A percentile compares a stretch with the other conserved stretches of the same genome.
Evolutionary conservation across 352 stramenopile species (phyloP).

Genomic region (Discostella stelligera): DNA sequence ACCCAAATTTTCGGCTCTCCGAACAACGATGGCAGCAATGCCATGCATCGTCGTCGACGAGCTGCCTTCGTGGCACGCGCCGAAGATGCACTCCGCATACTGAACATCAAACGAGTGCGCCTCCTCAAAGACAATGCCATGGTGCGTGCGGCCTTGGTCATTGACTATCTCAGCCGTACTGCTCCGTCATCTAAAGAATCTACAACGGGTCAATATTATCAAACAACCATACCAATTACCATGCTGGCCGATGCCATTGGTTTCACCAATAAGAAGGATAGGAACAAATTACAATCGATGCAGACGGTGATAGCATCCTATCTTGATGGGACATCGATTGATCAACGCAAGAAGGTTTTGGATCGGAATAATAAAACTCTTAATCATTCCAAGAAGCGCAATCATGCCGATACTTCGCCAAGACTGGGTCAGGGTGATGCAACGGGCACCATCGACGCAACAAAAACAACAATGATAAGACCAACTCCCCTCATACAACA

Average conservation of each 20-base stretch:
- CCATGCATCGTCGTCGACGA: slow-evolving; percentile 4
- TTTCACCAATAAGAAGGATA: not conserved
- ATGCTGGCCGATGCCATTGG: not conserved
- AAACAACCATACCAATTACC: not conserved
- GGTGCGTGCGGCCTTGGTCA: slow-evolving; percentile 19
- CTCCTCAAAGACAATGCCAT: not conserved
- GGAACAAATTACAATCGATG: slow-evolving; percentile 12
- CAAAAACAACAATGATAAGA: not conserved
- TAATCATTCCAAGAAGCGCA: not conserved
- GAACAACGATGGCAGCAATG: not conserved
- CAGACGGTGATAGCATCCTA: slow-evolving; percentile 3
- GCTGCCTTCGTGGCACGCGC: slow-evolving; percentile 7
- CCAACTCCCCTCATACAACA: slow-evolving; percentile 29
- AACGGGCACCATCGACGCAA: not conserved
- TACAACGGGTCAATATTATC: slow-evolving; percentile 8
- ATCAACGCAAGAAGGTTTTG: not conserved
- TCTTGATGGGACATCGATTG: not conserved
- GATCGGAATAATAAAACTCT: not conserved
- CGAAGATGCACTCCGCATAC: slow-evolving; percentile 18
- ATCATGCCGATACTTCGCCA: not conserved
- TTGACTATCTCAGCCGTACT: slow-evolving; percentile 34
- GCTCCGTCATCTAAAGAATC: not conserved
- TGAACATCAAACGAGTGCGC: slow-evolving; percentile 1
- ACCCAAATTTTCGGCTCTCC: slow-evolving; percentile 16
- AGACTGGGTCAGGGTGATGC: not conserved